Evolutionary conservation across 2,329 filamentous ascomycete species (phyloP).

Genomic region (Colletotrichum echinochloae): DNA sequence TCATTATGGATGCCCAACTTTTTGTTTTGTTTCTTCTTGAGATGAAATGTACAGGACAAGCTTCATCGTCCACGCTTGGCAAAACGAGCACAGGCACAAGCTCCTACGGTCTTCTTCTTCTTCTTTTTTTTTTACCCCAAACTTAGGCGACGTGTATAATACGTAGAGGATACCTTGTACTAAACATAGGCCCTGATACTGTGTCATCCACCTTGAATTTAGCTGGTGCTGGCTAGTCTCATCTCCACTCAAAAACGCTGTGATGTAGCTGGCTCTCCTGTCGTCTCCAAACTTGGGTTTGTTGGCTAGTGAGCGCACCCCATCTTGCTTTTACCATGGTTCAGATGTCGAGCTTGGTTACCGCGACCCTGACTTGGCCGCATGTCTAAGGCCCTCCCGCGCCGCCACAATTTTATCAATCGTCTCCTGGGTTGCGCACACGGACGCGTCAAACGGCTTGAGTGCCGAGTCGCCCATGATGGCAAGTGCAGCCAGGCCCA

Average conservation of each 20-base stretch:
- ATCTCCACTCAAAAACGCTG: neutral
- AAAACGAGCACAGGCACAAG: slow-evolving; percentile 26
- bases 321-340: neutral
- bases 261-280: no score
- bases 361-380: neutral
- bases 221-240: neutral
- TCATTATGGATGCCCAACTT: neutral
- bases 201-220: slow-evolving; percentile 3
- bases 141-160: slow-evolving; percentile 36
- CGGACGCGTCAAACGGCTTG: slow-evolving; percentile 76
- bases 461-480: slow-evolving; percentile 78
- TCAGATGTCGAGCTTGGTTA: neutral
- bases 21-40: neutral
- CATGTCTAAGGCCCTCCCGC: slow-evolving; percentile 53
- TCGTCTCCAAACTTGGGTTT: neutral
- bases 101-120: slow-evolving; percentile 22
- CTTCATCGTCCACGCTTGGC: slow-evolving; percentile 17
- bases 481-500: slow-evolving; percentile 84
- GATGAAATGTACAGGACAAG: slow-evolving; percentile 9
- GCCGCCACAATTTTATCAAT: slow-evolving; percentile 62
- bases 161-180: slow-evolving; percentile 41
- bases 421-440: slow-evolving; percentile 78
- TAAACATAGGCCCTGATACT: slow-evolving; percentile 29
- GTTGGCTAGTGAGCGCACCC: neutral
- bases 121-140: slow-evolving; percentile 26